Base-by-base conservation (phyloP, 768 basidiomycete species). In the Serendipita sp. region DNA sequence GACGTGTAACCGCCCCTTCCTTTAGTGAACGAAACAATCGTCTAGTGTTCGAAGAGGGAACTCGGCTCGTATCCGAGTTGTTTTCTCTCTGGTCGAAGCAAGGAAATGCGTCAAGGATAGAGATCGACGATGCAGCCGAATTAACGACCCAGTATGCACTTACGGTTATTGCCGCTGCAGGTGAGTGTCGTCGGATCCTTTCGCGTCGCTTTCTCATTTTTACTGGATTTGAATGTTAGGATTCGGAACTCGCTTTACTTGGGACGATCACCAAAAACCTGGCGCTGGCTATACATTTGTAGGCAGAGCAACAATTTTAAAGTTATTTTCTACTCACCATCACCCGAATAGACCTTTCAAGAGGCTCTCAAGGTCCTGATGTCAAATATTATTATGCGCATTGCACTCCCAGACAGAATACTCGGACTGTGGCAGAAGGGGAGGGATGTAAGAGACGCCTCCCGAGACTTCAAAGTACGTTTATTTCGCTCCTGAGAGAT, bases 1-100 rank as follows among this genome's bases (percentile, higher is more conserved):
- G 63, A 34, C 24, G 38, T 13, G 34, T 48, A 8, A 41, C 41
- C 15, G 63, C 63, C 3, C 63, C 63, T 18, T 60, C 56, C 16
- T 45, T 64, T 67, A 56, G 35, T 24, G 45, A 71, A 69, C 63
- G 69, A 46, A 77, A 77, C 65, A 76, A 76, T 66, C 70, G 74
- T 66, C 69, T 82, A 64, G 80, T 81, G 1, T 81, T 78, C 79
- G 76, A 78, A 28, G 77, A 78, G 67, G 76, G 78, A 8, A 65
- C 76, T 41, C 70, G 71, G 16, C 76, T 79, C 34, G 74, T 80
- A 68, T 65, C 74, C n/a, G 78, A 76, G 38, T 70, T 81, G 38
- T 77, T 80, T 66, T 67, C 24, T 3, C 24, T 60, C 16, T 60
- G 56, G 56, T n/a, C 18, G 3, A 8, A 10, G 7, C n/a, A 60